Evolutionary conservation across 2,329 filamentous ascomycete species (phyloP).

Genomic region (Xylaria sp.): DNA sequence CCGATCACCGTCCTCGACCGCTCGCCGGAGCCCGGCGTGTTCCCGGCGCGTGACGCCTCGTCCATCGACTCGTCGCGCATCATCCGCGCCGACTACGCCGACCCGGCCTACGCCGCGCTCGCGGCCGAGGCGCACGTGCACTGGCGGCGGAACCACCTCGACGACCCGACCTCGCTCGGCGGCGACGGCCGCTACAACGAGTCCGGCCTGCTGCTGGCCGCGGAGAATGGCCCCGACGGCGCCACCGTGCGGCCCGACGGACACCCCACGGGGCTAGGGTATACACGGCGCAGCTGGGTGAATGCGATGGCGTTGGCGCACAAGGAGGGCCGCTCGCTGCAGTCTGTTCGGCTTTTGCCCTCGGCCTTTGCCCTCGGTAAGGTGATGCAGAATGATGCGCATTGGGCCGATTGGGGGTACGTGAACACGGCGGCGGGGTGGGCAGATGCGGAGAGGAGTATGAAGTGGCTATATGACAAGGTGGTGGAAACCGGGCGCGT

Average conservation of each 20-base stretch:
- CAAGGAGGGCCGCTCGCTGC: constrained; percentile 51
- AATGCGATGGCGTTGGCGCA: constrained; percentile 68
- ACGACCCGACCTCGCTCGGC: constrained; percentile 63
- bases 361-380: constrained; percentile 57
- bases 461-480: constrained; percentile 70
- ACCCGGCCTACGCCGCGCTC: constrained; percentile 79
- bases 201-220: constrained; percentile 73
- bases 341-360: constrained; percentile 59
- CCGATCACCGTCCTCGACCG: constrained; percentile 71
- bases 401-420: constrained; percentile 75
- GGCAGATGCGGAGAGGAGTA: constrained; percentile 79
- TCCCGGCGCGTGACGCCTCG: constrained; percentile 69
- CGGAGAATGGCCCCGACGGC: constrained; percentile 52
- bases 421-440: constrained; percentile 80
- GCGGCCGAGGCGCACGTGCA: constrained; percentile 75
- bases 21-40: constrained; percentile 60
- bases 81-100: constrained; percentile 81
- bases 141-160: constrained; percentile 71
- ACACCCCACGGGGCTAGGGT: constrained; percentile 63
- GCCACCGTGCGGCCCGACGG: constrained; percentile 48
- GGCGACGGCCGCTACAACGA: constrained; percentile 76
- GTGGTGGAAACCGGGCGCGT: constrained; percentile 67
- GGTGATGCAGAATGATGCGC: constrained; percentile 60
- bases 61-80: constrained; percentile 73
- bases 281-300: constrained; percentile 68